A percentile compares a stretch with the other conserved stretches of the same genome.
Evolutionary conservation across 371 early-diverging fungal genomes (phyloP).

Genomic region (Basidiobolus meristosporus): DNA sequence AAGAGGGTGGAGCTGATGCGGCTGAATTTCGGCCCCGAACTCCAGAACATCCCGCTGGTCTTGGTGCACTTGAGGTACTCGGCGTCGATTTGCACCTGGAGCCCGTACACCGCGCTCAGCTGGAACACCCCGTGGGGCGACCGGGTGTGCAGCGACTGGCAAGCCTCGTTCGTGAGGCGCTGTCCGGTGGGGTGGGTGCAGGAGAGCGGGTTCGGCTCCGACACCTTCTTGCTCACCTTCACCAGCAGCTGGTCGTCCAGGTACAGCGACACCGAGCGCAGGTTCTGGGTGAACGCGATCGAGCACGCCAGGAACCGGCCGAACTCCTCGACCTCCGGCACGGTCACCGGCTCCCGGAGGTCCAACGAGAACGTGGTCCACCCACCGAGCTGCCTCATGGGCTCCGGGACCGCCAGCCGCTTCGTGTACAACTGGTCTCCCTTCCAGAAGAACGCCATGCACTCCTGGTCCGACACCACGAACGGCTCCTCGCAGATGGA

Average conservation of each 20-base stretch:
- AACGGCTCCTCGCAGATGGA: slow-evolving; percentile 78
- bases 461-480: slow-evolving; percentile 49
- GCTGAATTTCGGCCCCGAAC: no score
- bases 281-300: slow-evolving; percentile 61
- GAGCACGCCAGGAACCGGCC: slow-evolving; percentile 65
- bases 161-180: slow-evolving; percentile 37
- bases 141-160: slow-evolving; percentile 16
- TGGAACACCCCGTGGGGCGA: slow-evolving; percentile 57
- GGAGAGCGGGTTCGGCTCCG: slow-evolving; percentile 34
- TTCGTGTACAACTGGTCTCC: slow-evolving; percentile 77
- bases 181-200: no score
- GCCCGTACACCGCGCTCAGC: slow-evolving; percentile 28
- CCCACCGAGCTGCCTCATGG: slow-evolving; percentile 5
- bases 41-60: no score
- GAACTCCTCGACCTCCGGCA: slow-evolving; percentile 41
- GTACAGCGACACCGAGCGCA: slow-evolving; percentile 38
- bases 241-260: slow-evolving; percentile 39
- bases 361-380: slow-evolving; percentile 65
- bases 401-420: slow-evolving; percentile 29
- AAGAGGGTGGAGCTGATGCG: no score
- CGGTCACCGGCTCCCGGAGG: slow-evolving; percentile 53
- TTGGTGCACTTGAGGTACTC: no score
- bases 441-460: slow-evolving; percentile 81
- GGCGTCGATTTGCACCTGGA: slow-evolving; percentile 51
- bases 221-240: slow-evolving; percentile 32